Percentiles rank a stretch among this genome's conserved stretches.
These are phyloP conservation scores for Yamadazyma blattariae DNA, from an alignment of 1,139 yeast species.

Conservation along the genomic window DNA sequence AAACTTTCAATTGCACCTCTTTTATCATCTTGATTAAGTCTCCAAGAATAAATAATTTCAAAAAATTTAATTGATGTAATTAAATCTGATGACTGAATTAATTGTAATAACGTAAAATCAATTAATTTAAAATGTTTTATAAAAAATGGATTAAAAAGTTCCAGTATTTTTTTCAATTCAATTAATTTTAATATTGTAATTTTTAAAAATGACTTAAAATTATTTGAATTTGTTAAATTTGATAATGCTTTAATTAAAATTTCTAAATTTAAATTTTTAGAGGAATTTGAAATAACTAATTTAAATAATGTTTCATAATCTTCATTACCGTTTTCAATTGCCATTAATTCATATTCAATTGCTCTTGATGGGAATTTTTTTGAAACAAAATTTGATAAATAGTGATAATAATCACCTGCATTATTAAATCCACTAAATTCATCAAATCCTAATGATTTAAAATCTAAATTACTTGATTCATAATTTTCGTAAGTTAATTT, in stretches of 20 bases:
- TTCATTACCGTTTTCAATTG: conserved; percentile 23
- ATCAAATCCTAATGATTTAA: not conserved
- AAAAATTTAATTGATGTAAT: conserved; percentile 45
- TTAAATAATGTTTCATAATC: conserved; percentile 29
- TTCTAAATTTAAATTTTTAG: conserved; percentile 17
- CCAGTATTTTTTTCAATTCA: conserved; percentile 17
- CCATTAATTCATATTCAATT: conserved; percentile 30
- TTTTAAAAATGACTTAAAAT: conserved; percentile 15
- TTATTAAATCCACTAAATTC: not conserved
- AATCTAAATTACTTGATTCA: not conserved
- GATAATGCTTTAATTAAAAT: conserved; percentile 24
- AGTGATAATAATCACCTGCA: conserved; percentile 34
- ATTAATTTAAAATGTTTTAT: conserved; percentile 28
- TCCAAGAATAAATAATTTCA: conserved; percentile 55
- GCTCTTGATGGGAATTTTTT: conserved; percentile 22
- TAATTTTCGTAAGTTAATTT: conserved; percentile 1
- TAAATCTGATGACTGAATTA: conserved; percentile 26
- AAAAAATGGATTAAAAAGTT: conserved; percentile 25
- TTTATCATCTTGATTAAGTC: conserved; percentile 43
- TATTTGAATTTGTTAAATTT: conserved; percentile 15
- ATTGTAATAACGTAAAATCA: conserved; percentile 37
- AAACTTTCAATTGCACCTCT: conserved; percentile 58
- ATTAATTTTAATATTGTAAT: conserved; percentile 27
- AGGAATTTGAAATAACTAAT: conserved; percentile 23
- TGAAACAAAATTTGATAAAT: conserved; percentile 27